Evolutionary conservation across 495 filamentous ascomycete genomes (phyloP).

Genomic region (Aspergillus bridgeri): DNA sequence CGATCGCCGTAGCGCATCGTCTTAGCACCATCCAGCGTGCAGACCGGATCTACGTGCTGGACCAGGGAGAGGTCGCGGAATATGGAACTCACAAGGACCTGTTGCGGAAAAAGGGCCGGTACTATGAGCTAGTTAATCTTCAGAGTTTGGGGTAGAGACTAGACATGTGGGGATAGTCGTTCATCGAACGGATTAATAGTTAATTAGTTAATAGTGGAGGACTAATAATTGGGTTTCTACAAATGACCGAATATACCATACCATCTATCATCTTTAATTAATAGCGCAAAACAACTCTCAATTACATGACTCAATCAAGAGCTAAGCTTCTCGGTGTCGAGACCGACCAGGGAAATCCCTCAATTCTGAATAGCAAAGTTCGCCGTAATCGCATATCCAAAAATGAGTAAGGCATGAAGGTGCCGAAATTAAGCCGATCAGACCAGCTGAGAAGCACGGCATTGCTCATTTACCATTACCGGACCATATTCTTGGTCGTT

Average conservation of each 20-base stretch:
- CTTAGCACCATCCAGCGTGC: conserved; percentile 78
- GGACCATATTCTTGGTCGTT: too few species aligned
- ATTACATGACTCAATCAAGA: too few species aligned
- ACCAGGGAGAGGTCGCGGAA: conserved; percentile 69
- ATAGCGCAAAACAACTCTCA: too few species aligned
- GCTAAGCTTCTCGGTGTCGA: too few species aligned
- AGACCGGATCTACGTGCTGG: conserved; percentile 79
- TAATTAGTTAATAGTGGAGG: too few species aligned
- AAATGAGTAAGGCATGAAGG: neutral
- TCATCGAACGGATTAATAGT: too few species aligned
- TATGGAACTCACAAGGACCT: conserved; percentile 66
- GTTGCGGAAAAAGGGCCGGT: conserved; percentile 61
- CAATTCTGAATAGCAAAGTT: too few species aligned
- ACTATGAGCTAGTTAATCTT: conserved; percentile 72
- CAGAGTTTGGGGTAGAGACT: conserved; percentile 56
- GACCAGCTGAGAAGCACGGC: too few species aligned
- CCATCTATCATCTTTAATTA: too few species aligned
- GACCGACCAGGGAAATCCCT: neutral
- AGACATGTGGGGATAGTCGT: neutral
- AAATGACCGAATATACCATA: too few species aligned
- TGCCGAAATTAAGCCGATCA: neutral
- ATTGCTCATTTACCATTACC: too few species aligned
- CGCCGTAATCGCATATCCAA: neutral
- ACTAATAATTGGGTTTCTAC: too few species aligned
- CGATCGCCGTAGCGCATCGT: conserved; percentile 76